Evolutionary conservation across 2,329 filamentous ascomycete species (phyloP), one percentile per base, ranked within the genome.

Genomic region (Teratosphaeriaceae sp.): DNA sequence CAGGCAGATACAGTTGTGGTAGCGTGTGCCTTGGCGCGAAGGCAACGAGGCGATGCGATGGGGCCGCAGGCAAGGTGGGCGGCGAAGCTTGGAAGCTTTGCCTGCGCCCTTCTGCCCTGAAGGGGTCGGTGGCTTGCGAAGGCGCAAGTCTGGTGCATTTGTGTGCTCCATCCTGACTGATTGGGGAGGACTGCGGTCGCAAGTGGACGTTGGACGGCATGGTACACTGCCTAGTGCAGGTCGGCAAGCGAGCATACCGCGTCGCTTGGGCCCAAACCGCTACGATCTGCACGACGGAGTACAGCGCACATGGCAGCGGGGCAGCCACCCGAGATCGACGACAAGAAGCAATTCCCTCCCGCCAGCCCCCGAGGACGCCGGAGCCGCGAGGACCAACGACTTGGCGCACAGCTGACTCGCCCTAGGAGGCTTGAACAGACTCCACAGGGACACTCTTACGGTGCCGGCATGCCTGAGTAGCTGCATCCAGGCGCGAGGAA

Each of bases 31-130:
- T n/a, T 5, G 34, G 20, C 34, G 6, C 19, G 35, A 38, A 38
- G 35, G 35, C 35, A 38, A 38, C 35, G 7, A 23, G 18, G 18
- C 9, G n/a, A 38, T 16, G 35, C 19, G 8, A 23, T 13, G 21
- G 19, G 15, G n/a, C 19, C 21, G 35, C 35, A 23, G 35, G 35
- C 35, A 26, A 5, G 35, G 4, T 13, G 35, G 22, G 35, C n/a
- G 35, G 35, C 35, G 35, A 16, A 38, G 35, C 20, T 38, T 21
- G 4, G 7, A n/a, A 38, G 35, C 35, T 38, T 15, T 38, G 35
- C 35, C 35, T 38, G 19, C 35, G 24, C 35, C 35, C 15, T 24
- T 5, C 21, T 24, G 15, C n/a, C 5, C 18, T 23, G 5, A 15
- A 23, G 12, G 20, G 20, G 4, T 15, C 20, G 21, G 8, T 23